A percentile compares a stretch with the other conserved stretches of the same genome.
Conservation (phyloP, 1,139 yeast genomes). For the Candida frijolesensis region DNA sequence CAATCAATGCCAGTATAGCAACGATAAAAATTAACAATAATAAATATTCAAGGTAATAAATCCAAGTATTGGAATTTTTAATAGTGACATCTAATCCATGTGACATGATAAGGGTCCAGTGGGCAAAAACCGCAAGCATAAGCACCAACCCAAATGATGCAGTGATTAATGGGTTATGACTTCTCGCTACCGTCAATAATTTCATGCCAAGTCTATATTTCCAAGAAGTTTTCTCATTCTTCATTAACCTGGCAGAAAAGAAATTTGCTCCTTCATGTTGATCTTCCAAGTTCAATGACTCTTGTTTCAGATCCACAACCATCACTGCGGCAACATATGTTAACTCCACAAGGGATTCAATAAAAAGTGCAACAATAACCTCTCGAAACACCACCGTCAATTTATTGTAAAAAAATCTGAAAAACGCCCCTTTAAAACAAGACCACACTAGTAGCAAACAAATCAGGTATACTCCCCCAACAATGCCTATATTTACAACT, state of each 20-base stretch:
- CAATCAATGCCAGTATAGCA: conserved; percentile 26
- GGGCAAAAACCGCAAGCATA: conserved; percentile 17
- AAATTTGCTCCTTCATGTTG: conserved; percentile 25
- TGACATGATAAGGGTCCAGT: conserved; percentile 34
- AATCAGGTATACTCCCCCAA: not conserved
- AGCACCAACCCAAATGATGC: conserved; percentile 7
- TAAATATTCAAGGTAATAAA: conserved; percentile 37
- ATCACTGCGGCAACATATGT: conserved; percentile 67
- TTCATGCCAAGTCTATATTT: conserved; percentile 36
- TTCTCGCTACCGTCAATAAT: conserved; percentile 37
- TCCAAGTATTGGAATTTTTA: conserved; percentile 23
- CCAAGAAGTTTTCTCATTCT: conserved; percentile 24
- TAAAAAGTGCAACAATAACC: conserved; percentile 39
- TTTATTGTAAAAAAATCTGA: conserved; percentile 20
- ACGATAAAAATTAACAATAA: conserved; percentile 30
- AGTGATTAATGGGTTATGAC: conserved; percentile 19
- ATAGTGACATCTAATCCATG: conserved; percentile 21
- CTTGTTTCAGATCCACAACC: conserved; percentile 64
- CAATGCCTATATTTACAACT: conserved; percentile 14
- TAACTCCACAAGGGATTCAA: conserved; percentile 62
- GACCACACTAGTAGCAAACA: conserved; percentile 7
- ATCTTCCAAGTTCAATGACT: conserved; percentile 41
- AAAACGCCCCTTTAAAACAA: conserved; percentile 22
- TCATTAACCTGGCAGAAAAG: conserved; percentile 27
- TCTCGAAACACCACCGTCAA: conserved; percentile 21